Evolutionary conservation across 352 stramenopile species (phyloP).

Genomic region (Elongisporangium prolatum): DNA sequence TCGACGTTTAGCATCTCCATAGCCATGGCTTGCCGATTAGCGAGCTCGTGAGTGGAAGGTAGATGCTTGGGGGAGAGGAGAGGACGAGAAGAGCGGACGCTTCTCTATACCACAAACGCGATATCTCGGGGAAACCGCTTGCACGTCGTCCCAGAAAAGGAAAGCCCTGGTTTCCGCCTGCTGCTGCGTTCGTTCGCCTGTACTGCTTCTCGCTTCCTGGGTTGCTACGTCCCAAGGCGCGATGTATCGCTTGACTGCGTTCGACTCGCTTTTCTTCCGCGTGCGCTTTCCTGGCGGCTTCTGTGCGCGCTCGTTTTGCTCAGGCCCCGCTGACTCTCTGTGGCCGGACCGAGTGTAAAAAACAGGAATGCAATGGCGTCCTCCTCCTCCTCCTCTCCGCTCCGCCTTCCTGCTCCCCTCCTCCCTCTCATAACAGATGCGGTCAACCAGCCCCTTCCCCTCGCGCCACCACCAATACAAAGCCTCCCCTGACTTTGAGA

Average conservation of each 20-base stretch:
- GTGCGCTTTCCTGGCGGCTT: neutral
- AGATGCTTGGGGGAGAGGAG: neutral
- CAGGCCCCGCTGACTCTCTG: neutral
- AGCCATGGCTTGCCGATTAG: slow-evolving; percentile 8
- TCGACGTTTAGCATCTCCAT: slow-evolving; percentile 64
- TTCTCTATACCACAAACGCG: neutral
- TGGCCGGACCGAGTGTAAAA: neutral
- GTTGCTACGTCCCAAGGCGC: neutral
- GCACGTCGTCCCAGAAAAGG: neutral
- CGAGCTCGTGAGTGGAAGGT: neutral
- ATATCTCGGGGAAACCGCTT: neutral
- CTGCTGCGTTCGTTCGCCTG: neutral
- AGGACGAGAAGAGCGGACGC: neutral
- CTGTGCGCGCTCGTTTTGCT: neutral
- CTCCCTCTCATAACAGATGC: slow-evolving; percentile 1
- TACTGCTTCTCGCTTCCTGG: neutral
- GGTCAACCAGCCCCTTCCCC: slow-evolving; percentile 1
- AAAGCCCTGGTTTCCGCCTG: neutral
- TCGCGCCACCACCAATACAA: neutral
- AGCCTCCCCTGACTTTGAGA: neutral
- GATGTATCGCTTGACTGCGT: neutral
- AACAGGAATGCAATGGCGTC: slow-evolving; percentile 1
- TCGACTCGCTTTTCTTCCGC: neutral
- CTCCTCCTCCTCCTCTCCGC: neutral
- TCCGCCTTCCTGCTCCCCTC: slow-evolving; percentile 1